Evolutionary conservation across 176 grass and related monocot genomes (phyloP).

Genomic region (Carex kokanica): DNA sequence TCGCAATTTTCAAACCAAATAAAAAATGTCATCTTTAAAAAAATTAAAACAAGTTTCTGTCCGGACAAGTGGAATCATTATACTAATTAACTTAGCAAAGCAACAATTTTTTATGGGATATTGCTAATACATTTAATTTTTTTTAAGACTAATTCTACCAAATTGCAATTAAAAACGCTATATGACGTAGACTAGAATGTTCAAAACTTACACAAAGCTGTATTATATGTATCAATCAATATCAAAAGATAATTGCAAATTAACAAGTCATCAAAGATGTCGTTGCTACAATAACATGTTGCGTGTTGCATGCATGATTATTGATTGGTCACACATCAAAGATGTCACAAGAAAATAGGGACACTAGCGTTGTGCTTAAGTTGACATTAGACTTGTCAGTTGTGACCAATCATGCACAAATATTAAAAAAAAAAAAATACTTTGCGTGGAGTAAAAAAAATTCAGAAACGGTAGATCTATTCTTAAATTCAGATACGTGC

Average conservation of each 20-base stretch:
- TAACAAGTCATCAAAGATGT: neutral
- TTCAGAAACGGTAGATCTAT: too few species aligned
- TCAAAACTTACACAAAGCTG: neutral
- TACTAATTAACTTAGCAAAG: neutral
- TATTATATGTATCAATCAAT: neutral
- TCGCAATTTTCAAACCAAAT: too few species aligned
- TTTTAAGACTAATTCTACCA: neutral
- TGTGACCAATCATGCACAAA: neutral
- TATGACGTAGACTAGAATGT: slow-evolving; percentile 9
- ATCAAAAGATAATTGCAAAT: slow-evolving; percentile 7
- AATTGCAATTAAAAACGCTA: slow-evolving; percentile 8
- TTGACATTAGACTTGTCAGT: slow-evolving; percentile 8
- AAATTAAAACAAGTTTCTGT: too few species aligned
- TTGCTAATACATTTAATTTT: neutral
- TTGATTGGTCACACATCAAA: neutral
- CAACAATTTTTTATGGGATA: neutral
- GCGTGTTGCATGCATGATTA: slow-evolving; percentile 11
- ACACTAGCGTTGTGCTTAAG: neutral
- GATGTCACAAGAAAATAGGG: neutral
- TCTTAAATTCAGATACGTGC: too few species aligned
- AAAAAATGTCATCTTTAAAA: too few species aligned
- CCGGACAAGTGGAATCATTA: too few species aligned
- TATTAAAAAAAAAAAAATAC: too few species aligned
- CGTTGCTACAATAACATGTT: neutral
- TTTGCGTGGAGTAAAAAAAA: too few species aligned